These are phyloP conservation scores for Trichoderma oligosporum DNA, from an alignment of 2,329 filamentous ascomycete genomes.

Conservation along the genomic window DNA sequence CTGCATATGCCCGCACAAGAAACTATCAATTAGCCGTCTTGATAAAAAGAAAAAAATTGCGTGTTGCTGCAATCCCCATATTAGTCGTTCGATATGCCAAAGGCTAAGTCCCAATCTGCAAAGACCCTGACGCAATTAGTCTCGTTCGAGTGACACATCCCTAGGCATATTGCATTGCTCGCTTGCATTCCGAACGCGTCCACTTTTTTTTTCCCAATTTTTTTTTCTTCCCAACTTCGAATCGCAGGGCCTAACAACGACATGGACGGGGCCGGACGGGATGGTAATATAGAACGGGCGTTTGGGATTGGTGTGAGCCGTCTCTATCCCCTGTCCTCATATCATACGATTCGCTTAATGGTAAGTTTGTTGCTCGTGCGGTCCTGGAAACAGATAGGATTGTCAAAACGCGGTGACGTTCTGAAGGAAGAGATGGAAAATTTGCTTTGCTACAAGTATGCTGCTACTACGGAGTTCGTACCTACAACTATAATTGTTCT, in stretches of 20 bases:
- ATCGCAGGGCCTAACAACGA: neutral
- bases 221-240: neutral
- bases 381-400: too few relatives aligned
- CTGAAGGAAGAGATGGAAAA: neutral
- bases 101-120: constrained; percentile 6
- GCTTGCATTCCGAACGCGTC: neutral
- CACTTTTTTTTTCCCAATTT: neutral
- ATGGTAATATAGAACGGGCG: neutral
- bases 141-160: constrained; percentile 6
- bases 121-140: constrained; percentile 13
- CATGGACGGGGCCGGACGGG: neutral
- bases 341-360: constrained; percentile 16
- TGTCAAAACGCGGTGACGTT: constrained; percentile 6
- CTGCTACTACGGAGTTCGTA: too few relatives aligned
- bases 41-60: neutral
- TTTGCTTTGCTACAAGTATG: too few relatives aligned
- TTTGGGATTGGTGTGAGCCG: neutral
- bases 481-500: too few relatives aligned
- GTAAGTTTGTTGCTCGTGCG: too few relatives aligned
- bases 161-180: neutral
- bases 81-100: constrained; percentile 18
- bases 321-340: neutral
- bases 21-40: neutral
- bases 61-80: constrained; percentile 12
- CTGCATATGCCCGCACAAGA: neutral